Evolutionary conservation across 768 basidiomycete species (phyloP), one percentile per base, ranked within the genome.

Genomic region (Hebeloma cylindrosporum): DNA sequence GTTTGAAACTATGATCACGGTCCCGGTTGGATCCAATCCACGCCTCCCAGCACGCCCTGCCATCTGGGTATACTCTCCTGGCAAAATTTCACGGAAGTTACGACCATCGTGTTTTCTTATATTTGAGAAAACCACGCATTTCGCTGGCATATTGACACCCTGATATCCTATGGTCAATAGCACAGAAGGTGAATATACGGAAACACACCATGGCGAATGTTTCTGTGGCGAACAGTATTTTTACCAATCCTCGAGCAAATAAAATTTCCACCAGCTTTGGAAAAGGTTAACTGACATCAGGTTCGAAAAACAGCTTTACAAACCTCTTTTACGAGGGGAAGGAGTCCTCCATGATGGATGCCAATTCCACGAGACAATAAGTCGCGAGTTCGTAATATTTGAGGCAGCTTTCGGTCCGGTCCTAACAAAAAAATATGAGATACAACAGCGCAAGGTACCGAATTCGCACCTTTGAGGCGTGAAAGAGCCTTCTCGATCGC

Each of bases 131-230:
- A 97, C 96, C 3, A 99, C 96, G 57, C 86, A 93, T 73, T 83
- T 88, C 2, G 96, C 92, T 14, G 96, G 96, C 96, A 99, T 99
- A 66, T 99, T 99, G 43, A 99, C 96, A 37, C 96, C 96, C 94
- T 97, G 48, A 17, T 40, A 48, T 40, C 16, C 21, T 16, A 44
- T 40, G 7, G 21, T 45, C 10, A 41, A 9, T 13, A 22, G 27
- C 13, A 26, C 10, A 47, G 11, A 26, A 33, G 22, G 5, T 26
- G n/a, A 13, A 37, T 3, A 30, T 28, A 11, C 34, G 48, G 47
- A 23, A 14, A 41, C n/a, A 59, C 73, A 93, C 94, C 95, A 99
- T 98, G 0, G 95, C 95, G 63, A 99, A 99, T 0, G 96, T 99
- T 68, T 99, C 96, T 4, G 96, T 99, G 1, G 96, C 96, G 61